Percentiles rank a stretch among this genome's conserved stretches.
Conservation (phyloP, 345 rosid genomes). For the Eutrema heterophyllum region DNA sequence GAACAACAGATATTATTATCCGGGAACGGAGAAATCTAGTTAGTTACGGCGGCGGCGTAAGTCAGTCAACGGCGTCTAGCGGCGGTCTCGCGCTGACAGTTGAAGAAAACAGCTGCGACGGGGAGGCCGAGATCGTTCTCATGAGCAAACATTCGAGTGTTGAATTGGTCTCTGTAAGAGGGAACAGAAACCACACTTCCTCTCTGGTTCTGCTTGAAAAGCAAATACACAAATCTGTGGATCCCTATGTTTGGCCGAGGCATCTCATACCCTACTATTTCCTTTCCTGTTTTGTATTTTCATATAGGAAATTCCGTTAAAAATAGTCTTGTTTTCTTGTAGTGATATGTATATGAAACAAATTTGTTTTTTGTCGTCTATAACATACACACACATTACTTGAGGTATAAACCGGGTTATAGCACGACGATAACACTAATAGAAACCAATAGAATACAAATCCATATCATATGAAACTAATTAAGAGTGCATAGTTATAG, state of each 20-base stretch:
- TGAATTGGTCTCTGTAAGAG: slow-evolving; percentile 59
- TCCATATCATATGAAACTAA: not conserved
- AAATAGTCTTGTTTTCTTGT: too few species aligned
- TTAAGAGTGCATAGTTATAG: not conserved
- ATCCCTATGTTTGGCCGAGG: slow-evolving; percentile 97
- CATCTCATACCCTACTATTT: slow-evolving; percentile 71
- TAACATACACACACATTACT: not conserved
- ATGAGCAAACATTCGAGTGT: slow-evolving; percentile 64
- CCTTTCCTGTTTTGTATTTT: slow-evolving; percentile 47
- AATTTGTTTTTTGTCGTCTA: not conserved
- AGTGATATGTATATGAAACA: not conserved
- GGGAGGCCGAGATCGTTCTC: slow-evolving; percentile 75
- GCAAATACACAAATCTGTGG: slow-evolving; percentile 78
- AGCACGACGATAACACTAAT: not conserved
- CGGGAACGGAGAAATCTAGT: not conserved
- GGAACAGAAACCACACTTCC: slow-evolving; percentile 46
- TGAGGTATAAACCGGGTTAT: not conserved
- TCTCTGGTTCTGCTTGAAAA: slow-evolving; percentile 75
- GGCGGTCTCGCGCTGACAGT: slow-evolving; percentile 89
- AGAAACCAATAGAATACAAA: not conserved
- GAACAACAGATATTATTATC: not conserved
- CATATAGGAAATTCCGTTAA: too few species aligned
- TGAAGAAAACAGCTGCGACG: slow-evolving; percentile 89
- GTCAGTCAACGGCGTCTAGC: slow-evolving; percentile 72
- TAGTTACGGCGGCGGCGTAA: not conserved